A percentile compares a stretch with the other conserved stretches of the same genome.
phyloP scores from a whole-genome alignment of 148 eudicot species.

The Silene uniflora region DNA sequence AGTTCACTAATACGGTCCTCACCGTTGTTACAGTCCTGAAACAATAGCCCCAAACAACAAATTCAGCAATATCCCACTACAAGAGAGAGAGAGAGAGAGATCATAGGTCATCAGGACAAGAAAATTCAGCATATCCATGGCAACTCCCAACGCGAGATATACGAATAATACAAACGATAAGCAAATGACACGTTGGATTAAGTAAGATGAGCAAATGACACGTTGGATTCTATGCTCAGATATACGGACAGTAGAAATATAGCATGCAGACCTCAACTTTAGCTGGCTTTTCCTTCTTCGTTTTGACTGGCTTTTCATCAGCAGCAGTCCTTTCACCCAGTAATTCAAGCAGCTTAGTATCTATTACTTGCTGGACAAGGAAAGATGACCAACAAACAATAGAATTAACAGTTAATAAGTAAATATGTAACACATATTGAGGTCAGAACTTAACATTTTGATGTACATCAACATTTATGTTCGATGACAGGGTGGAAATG shows the following conservation, averaged over 20 bases:
- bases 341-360: slow-evolving; percentile 52
- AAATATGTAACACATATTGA: background rate
- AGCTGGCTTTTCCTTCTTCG: slow-evolving; percentile 91
- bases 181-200: too few relatives aligned
- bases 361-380: slow-evolving; percentile 65
- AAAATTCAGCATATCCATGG: too few relatives aligned
- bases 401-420: background rate
- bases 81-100: too few relatives aligned
- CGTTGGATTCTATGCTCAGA: background rate
- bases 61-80: too few relatives aligned
- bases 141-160: too few relatives aligned
- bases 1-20: slow-evolving; percentile 7
- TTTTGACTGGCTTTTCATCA: slow-evolving; percentile 79
- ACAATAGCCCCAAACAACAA: too few relatives aligned
- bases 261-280: slow-evolving; percentile 63
- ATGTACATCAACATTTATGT: background rate
- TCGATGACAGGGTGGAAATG: background rate
- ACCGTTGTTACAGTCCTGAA: background rate
- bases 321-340: slow-evolving; percentile 92
- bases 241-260: background rate
- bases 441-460: background rate
- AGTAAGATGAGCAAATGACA: slow-evolving; percentile 17
- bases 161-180: too few relatives aligned
- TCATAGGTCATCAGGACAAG: too few relatives aligned
- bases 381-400: slow-evolving; percentile 1